Evolutionary conservation across 495 filamentous ascomycete species (phyloP), one percentile per base, ranked within the genome.

Genomic region (Penicillium roqueforti): DNA sequence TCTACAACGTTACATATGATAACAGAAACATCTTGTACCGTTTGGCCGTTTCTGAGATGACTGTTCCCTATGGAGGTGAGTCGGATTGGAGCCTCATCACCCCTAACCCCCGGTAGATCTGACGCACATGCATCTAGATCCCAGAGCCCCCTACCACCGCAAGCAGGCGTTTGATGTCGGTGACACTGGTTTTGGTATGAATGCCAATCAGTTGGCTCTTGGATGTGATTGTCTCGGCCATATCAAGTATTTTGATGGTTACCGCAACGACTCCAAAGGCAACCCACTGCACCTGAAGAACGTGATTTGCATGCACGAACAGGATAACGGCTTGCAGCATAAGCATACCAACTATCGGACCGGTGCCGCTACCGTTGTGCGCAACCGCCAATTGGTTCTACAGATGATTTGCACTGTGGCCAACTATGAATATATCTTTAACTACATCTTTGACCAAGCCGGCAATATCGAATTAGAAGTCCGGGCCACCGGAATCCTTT

Each of bases 381-480:
- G 83, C 41, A 82, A 79, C 54, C 71, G 83, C 19, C 82, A 85
- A 57, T 69, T 86, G n/a, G 78, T 85, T 19, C 59, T 86, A 8
- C 88, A 92, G 56, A 87, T 86, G 60, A 88, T 90, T 59, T 83
- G 87, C 59, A 91, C 88, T 0, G 80, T 91, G 25, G 83, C 84
- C 29, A 92, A 92, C 69, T 92, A 92, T 69, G 88, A 91, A 62
- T 92, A 92, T 54, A 86, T 95, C 48, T 78, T 96, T 43, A 83
- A 86, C 13, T 96, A 87, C 68, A 83, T 88, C 50, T 89, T 96
- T 72, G 89, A 91, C 68, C 89, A 91, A 54, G 88, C 90, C 0
- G 91, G 85, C 6, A 89, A 91, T 61, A 56, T 95, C 41, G 75
- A 81, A 37, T 85, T 92, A 58, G 91, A 96, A 70, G 85, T 89